Base-by-base conservation (phyloP, 2,329 filamentous ascomycete genomes). In the Polytolypa hystricis region DNA sequence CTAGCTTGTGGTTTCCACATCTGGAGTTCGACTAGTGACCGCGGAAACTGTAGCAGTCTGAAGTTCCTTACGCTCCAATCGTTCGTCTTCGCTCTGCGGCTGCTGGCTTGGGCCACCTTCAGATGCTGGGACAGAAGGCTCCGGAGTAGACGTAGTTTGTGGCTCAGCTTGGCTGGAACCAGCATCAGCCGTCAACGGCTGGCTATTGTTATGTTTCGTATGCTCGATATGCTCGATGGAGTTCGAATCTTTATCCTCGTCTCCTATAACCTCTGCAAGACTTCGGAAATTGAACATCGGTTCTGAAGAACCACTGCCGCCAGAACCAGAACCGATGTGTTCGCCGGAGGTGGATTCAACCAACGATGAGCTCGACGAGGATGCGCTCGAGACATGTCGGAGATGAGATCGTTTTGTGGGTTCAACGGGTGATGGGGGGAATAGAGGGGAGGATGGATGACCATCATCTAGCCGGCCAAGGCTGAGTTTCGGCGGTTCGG, bases 241-340 rank as follows among this genome's bases (percentile, higher is more conserved):
- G 36, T 50, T 53, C 5, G 57, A 56, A 6, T 53, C 53, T 39
- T 70, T 67, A 28, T 77, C 73, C 33, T 77, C 71, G 26, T 72
- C 76, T 0, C 79, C 83, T 19, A 95, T 83, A 56, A 93, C 84
- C 43, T 84, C 83, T 2, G 84, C 83, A 15, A 96, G 64, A 47
- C 85, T 94, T 38, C 78, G 72, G 54, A 95, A 95, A 57, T 94
- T 95, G 60, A 93, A 91, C 73, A 94, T 77, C 3, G 85, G 76
- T 53, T 95, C 87, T 0, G 70, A 64, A 30, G 70, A 69, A 4
- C 66, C 51, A 37, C 65, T 70, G 4, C 60, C 62, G 45, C 62
- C 61, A 10, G 66, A 70, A 19, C 66, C 72, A 1, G 67, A 64
- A 1, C 69, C 65, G 3, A 48, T 35, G 14, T 52, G 53, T 15